A percentile compares a stretch with the other conserved stretches of the same genome.
phyloP scores from a whole-genome alignment of 2,329 filamentous ascomycete genomes.

The Paecilomyces variotii region DNA sequence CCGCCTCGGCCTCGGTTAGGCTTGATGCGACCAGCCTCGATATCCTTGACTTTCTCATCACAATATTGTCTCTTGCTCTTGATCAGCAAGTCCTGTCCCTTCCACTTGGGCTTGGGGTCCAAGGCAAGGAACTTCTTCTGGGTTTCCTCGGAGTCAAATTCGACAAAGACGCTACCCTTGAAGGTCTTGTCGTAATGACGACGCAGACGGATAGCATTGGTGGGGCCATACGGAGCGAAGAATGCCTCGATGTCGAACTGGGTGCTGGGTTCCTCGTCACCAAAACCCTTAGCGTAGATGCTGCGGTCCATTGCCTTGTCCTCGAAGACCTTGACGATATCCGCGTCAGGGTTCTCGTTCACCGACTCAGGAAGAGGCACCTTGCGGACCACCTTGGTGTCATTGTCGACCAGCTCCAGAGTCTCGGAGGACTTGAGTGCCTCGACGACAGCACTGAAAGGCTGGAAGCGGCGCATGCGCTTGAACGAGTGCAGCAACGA shows the following conservation, averaged over 20 bases:
- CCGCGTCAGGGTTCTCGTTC: slow-evolving; percentile 47
- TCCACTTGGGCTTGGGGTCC: slow-evolving; percentile 76
- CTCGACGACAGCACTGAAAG: slow-evolving; percentile 71
- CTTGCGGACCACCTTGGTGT: slow-evolving; percentile 70
- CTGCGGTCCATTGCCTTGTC: slow-evolving; percentile 63
- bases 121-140: slow-evolving; percentile 72
- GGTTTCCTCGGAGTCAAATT: slow-evolving; percentile 73
- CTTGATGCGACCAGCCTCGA: slow-evolving; percentile 61
- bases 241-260: slow-evolving; percentile 94
- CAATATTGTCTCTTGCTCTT: slow-evolving; percentile 86
- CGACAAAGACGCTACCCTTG: slow-evolving; percentile 95
- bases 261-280: slow-evolving; percentile 69
- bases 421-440: slow-evolving; percentile 71
- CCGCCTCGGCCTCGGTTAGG: slow-evolving; percentile 44
- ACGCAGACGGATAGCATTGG: slow-evolving; percentile 79
- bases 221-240: slow-evolving; percentile 71
- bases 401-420: slow-evolving; percentile 65
- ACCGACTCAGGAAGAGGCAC: slow-evolving; percentile 51
- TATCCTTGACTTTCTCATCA: slow-evolving; percentile 65
- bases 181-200: slow-evolving; percentile 65
- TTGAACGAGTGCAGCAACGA: slow-evolving; percentile 78
- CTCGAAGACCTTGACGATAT: slow-evolving; percentile 48
- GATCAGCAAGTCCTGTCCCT: slow-evolving; percentile 69
- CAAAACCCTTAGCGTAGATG: slow-evolving; percentile 92
- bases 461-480: slow-evolving; percentile 92